Base-by-base conservation (phyloP, 768 basidiomycete species). In the Lenzites betulinus region DNA sequence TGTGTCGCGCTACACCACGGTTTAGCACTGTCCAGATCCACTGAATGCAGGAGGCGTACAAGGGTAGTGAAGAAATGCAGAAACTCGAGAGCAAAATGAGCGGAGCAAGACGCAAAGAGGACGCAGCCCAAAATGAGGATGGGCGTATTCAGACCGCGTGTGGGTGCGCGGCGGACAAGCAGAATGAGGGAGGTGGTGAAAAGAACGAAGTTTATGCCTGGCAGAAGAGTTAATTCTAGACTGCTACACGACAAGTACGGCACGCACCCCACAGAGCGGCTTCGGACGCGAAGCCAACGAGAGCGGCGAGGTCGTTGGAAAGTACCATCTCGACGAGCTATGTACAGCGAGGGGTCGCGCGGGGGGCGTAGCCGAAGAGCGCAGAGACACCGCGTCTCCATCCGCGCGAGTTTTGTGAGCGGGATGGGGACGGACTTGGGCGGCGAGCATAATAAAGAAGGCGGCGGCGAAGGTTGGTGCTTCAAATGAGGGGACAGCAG, bases 211-310 rank as follows among this genome's bases (percentile, higher is more conserved):
- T 61, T 52, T 13, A 44, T 71, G 41, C 51, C 68, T 64, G 28
- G 12, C 20, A 3, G 56, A 1, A 22, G 15, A 3, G 5, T 15
- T 11, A 16, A n/a, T 22, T 6, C 18, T 25, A 16, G 2, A 33
- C 1, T 22, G 7, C 7, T 23, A 18, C 1, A 35, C 11, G 30
- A 25, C 12, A 35, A 3, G 54, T n/a, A 6, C 46, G 1, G 18
- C 18, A 35, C 57, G 30, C 33, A 76, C 77, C 77, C 67, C 74
- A 78, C 15, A 77, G 62, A 16, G 67, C 67, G 0, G 74, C 68
- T 59, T 78, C 77, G 61, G 70, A 75, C 2, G 57, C 71, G 50
- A 78, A 78, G 25, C 77, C 77, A 46, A 76, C 67, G 49, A 78
- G 60, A 13, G 74, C 71, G 36, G 76, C 71, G 1, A 77, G 13